Conservation (phyloP, 2,329 filamentous ascomycete species). For the Xylaria arbuscula region DNA sequence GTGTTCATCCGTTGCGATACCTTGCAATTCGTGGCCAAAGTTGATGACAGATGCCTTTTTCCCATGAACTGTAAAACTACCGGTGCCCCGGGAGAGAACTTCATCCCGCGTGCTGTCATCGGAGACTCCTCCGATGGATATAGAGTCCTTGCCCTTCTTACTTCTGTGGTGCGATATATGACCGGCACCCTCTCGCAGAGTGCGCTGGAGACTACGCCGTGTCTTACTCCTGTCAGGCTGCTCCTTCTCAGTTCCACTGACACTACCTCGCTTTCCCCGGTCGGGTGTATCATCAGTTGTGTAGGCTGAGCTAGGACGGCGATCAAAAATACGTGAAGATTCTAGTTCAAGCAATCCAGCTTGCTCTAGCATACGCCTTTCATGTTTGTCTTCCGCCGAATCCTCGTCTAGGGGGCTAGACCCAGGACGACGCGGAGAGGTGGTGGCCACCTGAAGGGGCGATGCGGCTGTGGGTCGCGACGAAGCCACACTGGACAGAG, state of each 20-base stretch:
- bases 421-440: slow-evolving; percentile 49
- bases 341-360: slow-evolving; percentile 69
- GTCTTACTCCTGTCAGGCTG: slow-evolving; percentile 74
- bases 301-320: slow-evolving; percentile 55
- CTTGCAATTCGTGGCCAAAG: slow-evolving; percentile 92
- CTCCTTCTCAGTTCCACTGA: slow-evolving; percentile 53
- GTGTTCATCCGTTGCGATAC: slow-evolving; percentile 78
- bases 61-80: slow-evolving; percentile 95
- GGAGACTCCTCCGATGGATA: slow-evolving; percentile 64
- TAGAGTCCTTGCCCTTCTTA: slow-evolving; percentile 80
- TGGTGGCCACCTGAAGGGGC: slow-evolving; percentile 49
- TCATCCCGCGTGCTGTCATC: slow-evolving; percentile 69
- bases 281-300: slow-evolving; percentile 57
- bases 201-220: slow-evolving; percentile 88
- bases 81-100: slow-evolving; percentile 79
- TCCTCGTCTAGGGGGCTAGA: slow-evolving; percentile 50
- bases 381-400: slow-evolving; percentile 71
- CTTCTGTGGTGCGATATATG: slow-evolving; percentile 75
- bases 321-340: slow-evolving; percentile 56
- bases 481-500: slow-evolving; percentile 57
- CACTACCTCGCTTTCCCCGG: slow-evolving; percentile 52
- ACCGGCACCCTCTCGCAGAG: slow-evolving; percentile 81
- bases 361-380: slow-evolving; percentile 75
- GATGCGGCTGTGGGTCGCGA: slow-evolving; percentile 50
- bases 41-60: slow-evolving; percentile 98